These are phyloP conservation scores for Rutstroemia sydowiana DNA, from an alignment of 2,329 filamentous ascomycete genomes.

Conservation along the genomic window DNA sequence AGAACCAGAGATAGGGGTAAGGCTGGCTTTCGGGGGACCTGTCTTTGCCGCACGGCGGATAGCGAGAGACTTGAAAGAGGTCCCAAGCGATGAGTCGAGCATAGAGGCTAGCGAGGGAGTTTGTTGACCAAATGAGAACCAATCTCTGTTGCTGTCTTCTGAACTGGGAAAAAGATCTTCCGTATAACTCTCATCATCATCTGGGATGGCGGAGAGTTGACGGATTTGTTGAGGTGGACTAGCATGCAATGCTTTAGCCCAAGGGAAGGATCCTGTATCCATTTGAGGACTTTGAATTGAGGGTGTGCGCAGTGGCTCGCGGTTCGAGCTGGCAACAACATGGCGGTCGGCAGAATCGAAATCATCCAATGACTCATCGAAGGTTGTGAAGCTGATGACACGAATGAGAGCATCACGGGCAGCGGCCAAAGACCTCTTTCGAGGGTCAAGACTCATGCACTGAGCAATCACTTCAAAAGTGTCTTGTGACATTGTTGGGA, in stretches of 20 bases:
- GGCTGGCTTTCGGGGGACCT: conserved; percentile 43
- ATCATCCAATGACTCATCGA: conserved; percentile 85
- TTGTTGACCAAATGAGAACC: conserved; percentile 69
- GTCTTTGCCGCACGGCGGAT: conserved; percentile 41
- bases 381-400: conserved; percentile 84
- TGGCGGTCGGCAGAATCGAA: conserved; percentile 81
- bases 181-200: conserved; percentile 63
- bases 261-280: conserved; percentile 81
- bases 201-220: conserved; percentile 82
- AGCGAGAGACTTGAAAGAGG: conserved; percentile 70
- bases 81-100: conserved; percentile 72
- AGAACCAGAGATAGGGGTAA: conserved; percentile 57
- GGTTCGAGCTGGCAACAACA: conserved; percentile 75
- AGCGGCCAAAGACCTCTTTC: conserved; percentile 73
- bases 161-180: conserved; percentile 84
- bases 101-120: conserved; percentile 80
- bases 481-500: conserved; percentile 97
- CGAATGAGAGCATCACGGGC: conserved; percentile 72
- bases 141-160: conserved; percentile 60
- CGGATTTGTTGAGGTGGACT: conserved; percentile 64
- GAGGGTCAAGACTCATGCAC: conserved; percentile 85
- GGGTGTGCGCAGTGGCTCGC: conserved; percentile 90
- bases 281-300: conserved; percentile 84
- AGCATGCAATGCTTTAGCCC: conserved; percentile 82
- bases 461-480: conserved; percentile 90